These are phyloP conservation scores for Jacaranda copaia DNA, from an alignment of 257 asterid genomes.

Conservation along the genomic window DNA sequence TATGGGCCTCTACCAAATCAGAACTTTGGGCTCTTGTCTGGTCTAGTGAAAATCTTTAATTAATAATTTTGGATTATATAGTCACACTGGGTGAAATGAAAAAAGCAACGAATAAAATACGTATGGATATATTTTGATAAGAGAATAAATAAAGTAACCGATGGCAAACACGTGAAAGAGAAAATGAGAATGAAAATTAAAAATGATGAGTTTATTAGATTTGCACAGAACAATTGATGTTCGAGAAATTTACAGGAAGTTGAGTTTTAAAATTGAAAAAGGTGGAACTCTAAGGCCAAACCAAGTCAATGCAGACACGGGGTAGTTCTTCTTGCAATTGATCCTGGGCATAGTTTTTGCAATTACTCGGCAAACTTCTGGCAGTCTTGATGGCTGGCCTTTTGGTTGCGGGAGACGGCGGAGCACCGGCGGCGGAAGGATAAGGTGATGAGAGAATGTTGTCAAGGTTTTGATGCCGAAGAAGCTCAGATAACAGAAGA, in stretches of 20 bases:
- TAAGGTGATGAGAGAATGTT: slow-evolving; percentile 34
- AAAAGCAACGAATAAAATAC: no score
- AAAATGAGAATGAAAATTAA: no score
- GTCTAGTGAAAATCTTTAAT: no score
- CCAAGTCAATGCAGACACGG: slow-evolving; percentile 42
- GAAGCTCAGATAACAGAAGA: slow-evolving; percentile 66
- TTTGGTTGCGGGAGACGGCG: slow-evolving; percentile 25
- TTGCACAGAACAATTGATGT: not conserved
- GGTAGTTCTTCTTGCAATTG: slow-evolving; percentile 46
- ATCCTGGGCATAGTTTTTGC: slow-evolving; percentile 28
- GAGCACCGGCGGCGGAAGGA: slow-evolving; percentile 26
- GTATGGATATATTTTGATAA: no score
- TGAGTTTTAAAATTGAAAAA: not conserved
- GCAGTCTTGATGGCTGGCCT: not conserved
- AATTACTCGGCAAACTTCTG: slow-evolving; percentile 5
- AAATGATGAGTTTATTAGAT: not conserved
- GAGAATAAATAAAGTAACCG: no score
- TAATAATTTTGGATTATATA: no score
- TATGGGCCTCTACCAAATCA: no score
- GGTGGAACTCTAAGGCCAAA: slow-evolving; percentile 40
- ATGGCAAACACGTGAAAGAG: no score
- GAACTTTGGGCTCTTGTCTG: no score
- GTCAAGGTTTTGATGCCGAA: slow-evolving; percentile 54
- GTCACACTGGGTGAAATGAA: no score
- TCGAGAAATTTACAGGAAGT: not conserved